Base-by-base conservation (phyloP, 139 green algal species). In the Helicosporidium sp. region DNA sequence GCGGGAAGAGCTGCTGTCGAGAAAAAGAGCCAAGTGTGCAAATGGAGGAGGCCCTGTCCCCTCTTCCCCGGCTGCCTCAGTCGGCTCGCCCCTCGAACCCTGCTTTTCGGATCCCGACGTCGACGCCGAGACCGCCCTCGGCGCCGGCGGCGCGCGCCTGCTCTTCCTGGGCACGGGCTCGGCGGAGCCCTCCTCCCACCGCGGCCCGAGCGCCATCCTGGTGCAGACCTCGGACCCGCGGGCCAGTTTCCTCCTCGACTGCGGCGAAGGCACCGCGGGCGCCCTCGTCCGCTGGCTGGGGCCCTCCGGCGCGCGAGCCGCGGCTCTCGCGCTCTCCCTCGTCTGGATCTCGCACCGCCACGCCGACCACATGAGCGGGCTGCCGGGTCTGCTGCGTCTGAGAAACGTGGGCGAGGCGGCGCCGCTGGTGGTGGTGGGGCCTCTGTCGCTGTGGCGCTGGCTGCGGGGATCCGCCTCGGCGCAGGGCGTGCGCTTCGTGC, bases 291-390 rank as follows among this genome's bases (percentile, higher is more conserved):
- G 51, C 7, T 5, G 26, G 31, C 43, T 47, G 16, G 56, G 56
- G 22, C 24, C 17, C 29, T 17, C 34, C 2, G 48, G 28, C 1
- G 51, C 51, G 10, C 20, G 5, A 1, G 5, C 36, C 26, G 17
- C 40, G 20, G 56, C 79, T 24, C 40, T 57, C 7, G 26, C 45
- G 5, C 55, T 92, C 36, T 46, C 51, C 3, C 36, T 51, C 27
- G 57, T 92, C 23, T 90, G 79, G 82, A 48, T 92, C 3, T 86
- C 75, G 4, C 82, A 92, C 68, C 74, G 77, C 45, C 82, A 92
- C 49, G 77, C 79, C 17, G 41, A 49, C 26, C 27, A 68, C 48
- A 68, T 68, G 60, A 26, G 46, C 29, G 60, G 60, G 8, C 28
- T 68, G 26, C 35, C 64, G n/a, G 48, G 61, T 4, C 56, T 88